Conservation (phyloP, 1,284 basidiomycete species). For the Tilletia walkeri region DNA sequence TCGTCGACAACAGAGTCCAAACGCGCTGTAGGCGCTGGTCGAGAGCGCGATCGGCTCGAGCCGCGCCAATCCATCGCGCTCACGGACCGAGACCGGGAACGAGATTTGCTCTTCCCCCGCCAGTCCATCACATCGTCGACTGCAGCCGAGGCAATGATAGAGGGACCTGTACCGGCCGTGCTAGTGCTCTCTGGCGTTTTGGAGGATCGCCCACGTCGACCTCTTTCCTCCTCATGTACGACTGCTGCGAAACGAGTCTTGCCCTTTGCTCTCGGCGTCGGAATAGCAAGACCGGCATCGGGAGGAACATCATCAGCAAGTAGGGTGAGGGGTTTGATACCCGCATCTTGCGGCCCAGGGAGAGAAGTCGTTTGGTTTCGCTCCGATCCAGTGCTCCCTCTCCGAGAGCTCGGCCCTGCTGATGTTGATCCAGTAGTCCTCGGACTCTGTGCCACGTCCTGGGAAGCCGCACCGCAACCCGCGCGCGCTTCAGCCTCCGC, state of each 20-base stretch:
- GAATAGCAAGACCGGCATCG: not conserved
- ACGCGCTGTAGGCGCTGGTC: constrained; percentile 64
- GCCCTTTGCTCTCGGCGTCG: constrained; percentile 47
- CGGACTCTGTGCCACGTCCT: not conserved
- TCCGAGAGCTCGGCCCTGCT: constrained; percentile 5
- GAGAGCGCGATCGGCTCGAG: constrained; percentile 82
- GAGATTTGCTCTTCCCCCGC: constrained; percentile 53
- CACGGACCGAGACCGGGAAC: constrained; percentile 58
- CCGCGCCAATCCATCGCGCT: constrained; percentile 87
- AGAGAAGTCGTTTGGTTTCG: not conserved
- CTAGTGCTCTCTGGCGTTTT: constrained; percentile 44
- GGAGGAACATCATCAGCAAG: not conserved
- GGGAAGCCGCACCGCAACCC: not conserved
- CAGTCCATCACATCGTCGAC: constrained; percentile 57
- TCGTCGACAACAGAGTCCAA: constrained; percentile 41
- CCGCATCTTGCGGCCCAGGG: constrained; percentile 8
- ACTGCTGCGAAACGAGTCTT: constrained; percentile 60
- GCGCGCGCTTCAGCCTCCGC: constrained; percentile 31
- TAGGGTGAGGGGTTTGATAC: constrained; percentile 11
- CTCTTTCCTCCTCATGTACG: constrained; percentile 37
- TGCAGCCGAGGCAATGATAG: constrained; percentile 34
- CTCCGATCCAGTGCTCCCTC: not conserved
- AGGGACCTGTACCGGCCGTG: not conserved
- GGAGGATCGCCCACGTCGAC: constrained; percentile 39
- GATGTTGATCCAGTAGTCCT: not conserved